Percentiles rank a stretch among this genome's conserved stretches.
These are phyloP conservation scores for Carpediemonas membranifera DNA, from an alignment of 78 protist species.

Conservation along the genomic window DNA sequence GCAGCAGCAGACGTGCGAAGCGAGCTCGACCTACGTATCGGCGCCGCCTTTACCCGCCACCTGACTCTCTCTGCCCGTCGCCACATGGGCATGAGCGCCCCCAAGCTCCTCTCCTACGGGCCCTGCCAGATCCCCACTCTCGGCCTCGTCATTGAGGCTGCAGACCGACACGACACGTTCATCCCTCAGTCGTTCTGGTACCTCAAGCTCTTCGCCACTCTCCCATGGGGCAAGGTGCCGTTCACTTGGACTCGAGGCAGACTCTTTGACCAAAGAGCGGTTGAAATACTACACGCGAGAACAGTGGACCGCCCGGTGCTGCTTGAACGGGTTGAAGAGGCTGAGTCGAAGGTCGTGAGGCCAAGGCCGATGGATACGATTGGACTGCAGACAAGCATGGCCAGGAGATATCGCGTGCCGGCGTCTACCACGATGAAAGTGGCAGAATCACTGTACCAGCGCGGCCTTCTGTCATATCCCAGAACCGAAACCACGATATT, in stretches of 20 bases:
- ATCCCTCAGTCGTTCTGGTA: slow-evolving; percentile 66
- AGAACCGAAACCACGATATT: slow-evolving; percentile 91
- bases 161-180: slow-evolving; percentile 41
- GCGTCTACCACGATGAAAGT: slow-evolving; percentile 9
- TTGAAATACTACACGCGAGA: background rate
- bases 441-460: slow-evolving; percentile 77
- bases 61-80: slow-evolving; percentile 61
- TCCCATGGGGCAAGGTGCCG: background rate
- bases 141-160: slow-evolving; percentile 87
- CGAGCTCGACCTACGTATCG: slow-evolving; percentile 74
- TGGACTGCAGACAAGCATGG: slow-evolving; percentile 53
- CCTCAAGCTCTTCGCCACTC: slow-evolving; percentile 24
- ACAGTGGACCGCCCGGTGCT: background rate
- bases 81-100: background rate
- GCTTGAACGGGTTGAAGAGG: slow-evolving; percentile 17
- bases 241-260: slow-evolving; percentile 54
- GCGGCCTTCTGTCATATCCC: slow-evolving; percentile 83
- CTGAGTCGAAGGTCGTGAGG: slow-evolving; percentile 26
- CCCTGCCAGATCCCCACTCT: slow-evolving; percentile 95
- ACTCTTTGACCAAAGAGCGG: slow-evolving; percentile 35
- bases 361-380: slow-evolving; percentile 89
- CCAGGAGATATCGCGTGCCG: slow-evolving; percentile 35
- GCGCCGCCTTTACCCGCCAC: slow-evolving; percentile 92
- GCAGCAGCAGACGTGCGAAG: background rate
- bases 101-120: slow-evolving; percentile 36